Evolutionary conservation across 345 rosid genomes (phyloP), one percentile per base, ranked within the genome.

Genomic region (Noccaea caerulescens): DNA sequence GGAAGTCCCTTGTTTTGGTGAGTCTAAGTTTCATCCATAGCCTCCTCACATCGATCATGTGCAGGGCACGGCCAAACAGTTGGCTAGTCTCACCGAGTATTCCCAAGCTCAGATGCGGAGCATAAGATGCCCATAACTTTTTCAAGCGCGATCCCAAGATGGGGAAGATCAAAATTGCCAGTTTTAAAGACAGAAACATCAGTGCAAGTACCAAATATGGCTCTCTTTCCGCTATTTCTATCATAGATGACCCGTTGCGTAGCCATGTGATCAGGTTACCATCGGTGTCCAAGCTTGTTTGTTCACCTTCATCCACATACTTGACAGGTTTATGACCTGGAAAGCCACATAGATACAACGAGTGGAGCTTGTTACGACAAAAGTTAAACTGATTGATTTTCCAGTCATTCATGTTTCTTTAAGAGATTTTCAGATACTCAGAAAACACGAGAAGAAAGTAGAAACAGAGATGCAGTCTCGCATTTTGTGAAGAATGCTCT

Each of bases 31-130:
- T 94, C 39, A 78, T 82, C 97, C 93, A 91, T 41, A 86, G 72
- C 82, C 95, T 88, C 84, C 95, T 85, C 73, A 91, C 91, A 42
- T 89, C 99, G 7, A 91, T 66, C 85, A 86, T 80, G 76, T 85
- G 82, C 55, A 91, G 78, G 27, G 78, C 80, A 36, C 84, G 93
- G 45, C 77, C 88, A 12, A 89, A 80, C 33, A 88, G 76, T 18
- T 89, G 99, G 76, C 90, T 85, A 27, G 89, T 89, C 83, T 84
- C 97, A 3, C 96, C 89, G 6, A 94, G 85, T 82, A 85, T 84
- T 84, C 82, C 96, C 87, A 89, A 79, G 81, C 88, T 89, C 51
- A 91, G 77, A 65, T 80, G 88, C 9, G 88, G 93, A 56, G 80
- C 82, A 61, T 83, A 79, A 0, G 77, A 80, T 34, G 64, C 63